Conservation (phyloP, 768 basidiomycete genomes). For the Podaxis carcinomalis region DNA sequence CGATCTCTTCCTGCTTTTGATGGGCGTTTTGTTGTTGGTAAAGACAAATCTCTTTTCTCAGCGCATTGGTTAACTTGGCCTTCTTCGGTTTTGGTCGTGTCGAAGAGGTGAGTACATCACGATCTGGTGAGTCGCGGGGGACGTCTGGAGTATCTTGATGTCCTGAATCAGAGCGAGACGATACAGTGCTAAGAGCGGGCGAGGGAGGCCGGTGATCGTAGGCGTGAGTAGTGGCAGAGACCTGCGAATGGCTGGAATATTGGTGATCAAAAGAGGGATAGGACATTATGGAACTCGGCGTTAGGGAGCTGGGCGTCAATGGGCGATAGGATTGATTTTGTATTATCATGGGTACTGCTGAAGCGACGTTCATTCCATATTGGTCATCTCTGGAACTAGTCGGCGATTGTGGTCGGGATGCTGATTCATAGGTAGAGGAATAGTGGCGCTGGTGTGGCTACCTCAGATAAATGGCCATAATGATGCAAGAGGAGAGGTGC, state of each 20-base stretch:
- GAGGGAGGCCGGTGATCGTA: slow-evolving; percentile 50
- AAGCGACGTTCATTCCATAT: slow-evolving; percentile 8
- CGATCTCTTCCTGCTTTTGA: slow-evolving; percentile 83
- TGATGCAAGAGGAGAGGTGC: not conserved
- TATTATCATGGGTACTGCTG: slow-evolving; percentile 9
- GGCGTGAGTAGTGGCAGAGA: slow-evolving; percentile 34
- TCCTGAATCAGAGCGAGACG: slow-evolving; percentile 44
- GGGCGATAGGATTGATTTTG: slow-evolving; percentile 10
- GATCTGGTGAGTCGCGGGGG: slow-evolving; percentile 16
- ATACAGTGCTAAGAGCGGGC: slow-evolving; percentile 55
- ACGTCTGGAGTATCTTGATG: slow-evolving; percentile 17
- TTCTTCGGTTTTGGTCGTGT: slow-evolving; percentile 11
- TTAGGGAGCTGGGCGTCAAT: slow-evolving; percentile 15
- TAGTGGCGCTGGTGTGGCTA: slow-evolving; percentile 7
- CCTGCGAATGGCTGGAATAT: slow-evolving; percentile 41
- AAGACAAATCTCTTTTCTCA: slow-evolving; percentile 72
- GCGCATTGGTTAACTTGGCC: slow-evolving; percentile 61
- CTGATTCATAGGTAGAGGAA: slow-evolving; percentile 5
- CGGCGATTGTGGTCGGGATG: slow-evolving; percentile 8
- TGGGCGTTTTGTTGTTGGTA: slow-evolving; percentile 62
- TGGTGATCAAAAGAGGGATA: slow-evolving; percentile 37
- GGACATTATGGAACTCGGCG: slow-evolving; percentile 40
- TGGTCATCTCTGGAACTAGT: slow-evolving; percentile 6
- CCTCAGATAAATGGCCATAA: not conserved
- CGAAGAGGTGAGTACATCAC: slow-evolving; percentile 1